A percentile compares a stretch with the other conserved stretches of the same genome.
These are phyloP conservation scores for Auricularia sp. DNA, from an alignment of 768 basidiomycete species.

Conservation along the genomic window DNA sequence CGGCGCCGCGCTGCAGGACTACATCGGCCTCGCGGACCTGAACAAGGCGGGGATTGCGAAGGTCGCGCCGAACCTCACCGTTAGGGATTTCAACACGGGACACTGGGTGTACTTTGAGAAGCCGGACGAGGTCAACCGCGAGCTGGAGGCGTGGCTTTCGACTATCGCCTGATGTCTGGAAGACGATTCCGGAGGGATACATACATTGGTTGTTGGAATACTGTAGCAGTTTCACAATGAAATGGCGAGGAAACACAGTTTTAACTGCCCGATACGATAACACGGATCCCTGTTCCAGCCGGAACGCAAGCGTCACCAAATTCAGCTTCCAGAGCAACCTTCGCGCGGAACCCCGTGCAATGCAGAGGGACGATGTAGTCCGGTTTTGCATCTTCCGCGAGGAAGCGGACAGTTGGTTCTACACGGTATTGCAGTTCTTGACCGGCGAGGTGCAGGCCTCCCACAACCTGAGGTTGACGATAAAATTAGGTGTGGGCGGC, in stretches of 20 bases:
- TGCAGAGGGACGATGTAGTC: slow-evolving; percentile 75
- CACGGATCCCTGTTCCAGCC: slow-evolving; percentile 60
- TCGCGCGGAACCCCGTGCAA: slow-evolving; percentile 71
- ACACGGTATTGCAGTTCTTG: slow-evolving; percentile 56
- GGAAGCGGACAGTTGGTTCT: slow-evolving; percentile 58
- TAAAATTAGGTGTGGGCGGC: background rate
- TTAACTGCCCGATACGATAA: slow-evolving; percentile 30
- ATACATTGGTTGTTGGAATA: too few relatives aligned
- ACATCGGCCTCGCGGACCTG: slow-evolving; percentile 4
- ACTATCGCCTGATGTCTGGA: background rate
- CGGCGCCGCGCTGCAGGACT: slow-evolving; percentile 8
- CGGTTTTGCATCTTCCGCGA: slow-evolving; percentile 55
- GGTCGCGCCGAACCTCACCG: background rate
- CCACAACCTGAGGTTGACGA: slow-evolving; percentile 46
- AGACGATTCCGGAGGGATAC: too few relatives aligned
- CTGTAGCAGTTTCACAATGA: too few relatives aligned
- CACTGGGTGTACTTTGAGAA: background rate
- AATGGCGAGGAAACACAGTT: background rate
- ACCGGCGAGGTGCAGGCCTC: slow-evolving; percentile 75
- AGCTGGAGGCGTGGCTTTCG: background rate
- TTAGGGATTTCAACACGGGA: background rate
- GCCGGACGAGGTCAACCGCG: background rate
- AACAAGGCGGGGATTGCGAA: background rate
- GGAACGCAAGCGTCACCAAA: slow-evolving; percentile 73
- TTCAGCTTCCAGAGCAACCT: slow-evolving; percentile 56